Evolutionary conservation across 345 rosid genomes (phyloP).

Genomic region (Rhodamnia rubescens): DNA sequence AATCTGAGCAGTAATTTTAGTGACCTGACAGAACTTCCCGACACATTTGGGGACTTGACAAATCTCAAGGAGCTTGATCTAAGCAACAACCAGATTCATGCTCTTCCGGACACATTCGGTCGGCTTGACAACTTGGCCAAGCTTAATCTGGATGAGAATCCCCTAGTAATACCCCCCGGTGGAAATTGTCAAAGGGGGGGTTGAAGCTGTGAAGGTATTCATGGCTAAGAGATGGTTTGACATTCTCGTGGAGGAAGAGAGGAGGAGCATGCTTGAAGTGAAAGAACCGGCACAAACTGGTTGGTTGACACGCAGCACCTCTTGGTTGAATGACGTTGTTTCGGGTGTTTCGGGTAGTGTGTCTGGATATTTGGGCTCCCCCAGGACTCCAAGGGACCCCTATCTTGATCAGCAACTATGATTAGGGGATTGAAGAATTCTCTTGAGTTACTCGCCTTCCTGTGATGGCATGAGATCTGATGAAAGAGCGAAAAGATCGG

Average conservation of each 20-base stretch:
- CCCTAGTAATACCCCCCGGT: conserved; percentile 63
- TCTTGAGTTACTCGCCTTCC: neutral
- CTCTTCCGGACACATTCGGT: conserved; percentile 79
- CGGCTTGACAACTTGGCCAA: conserved; percentile 58
- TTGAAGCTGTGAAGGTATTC: conserved; percentile 55
- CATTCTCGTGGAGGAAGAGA: conserved; percentile 64
- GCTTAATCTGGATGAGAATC: conserved; percentile 65
- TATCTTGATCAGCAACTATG: conserved; percentile 71
- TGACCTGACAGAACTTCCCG: conserved; percentile 67
- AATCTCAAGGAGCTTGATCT: conserved; percentile 80
- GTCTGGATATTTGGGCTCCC: conserved; percentile 32
- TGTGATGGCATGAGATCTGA: neutral
- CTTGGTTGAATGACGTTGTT: conserved; percentile 52
- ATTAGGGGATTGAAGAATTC: neutral
- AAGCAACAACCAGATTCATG: conserved; percentile 80
- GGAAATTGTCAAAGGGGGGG: conserved; percentile 54
- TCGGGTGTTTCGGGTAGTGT: conserved; percentile 30
- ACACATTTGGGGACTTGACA: conserved; percentile 59
- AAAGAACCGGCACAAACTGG: conserved; percentile 41
- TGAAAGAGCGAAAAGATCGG: neutral
- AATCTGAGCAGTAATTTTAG: conserved; percentile 70
- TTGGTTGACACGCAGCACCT: conserved; percentile 78
- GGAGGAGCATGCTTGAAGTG: conserved; percentile 31
- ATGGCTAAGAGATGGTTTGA: conserved; percentile 76
- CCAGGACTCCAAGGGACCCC: conserved; percentile 41